Conservation (phyloP, 306 rosid species). For the Rosa lucieae region DNA sequence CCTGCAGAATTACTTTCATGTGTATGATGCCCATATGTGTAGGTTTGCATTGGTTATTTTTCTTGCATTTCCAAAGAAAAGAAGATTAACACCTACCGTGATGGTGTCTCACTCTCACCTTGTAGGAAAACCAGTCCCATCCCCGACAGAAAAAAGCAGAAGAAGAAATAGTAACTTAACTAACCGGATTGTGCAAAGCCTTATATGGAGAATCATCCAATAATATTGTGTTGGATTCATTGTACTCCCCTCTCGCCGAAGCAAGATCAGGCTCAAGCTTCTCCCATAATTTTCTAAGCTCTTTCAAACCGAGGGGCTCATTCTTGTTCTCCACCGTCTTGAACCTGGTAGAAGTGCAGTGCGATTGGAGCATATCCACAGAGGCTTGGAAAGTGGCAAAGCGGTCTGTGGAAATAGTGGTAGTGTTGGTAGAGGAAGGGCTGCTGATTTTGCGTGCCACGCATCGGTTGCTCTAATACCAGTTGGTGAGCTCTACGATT, state of each 20-base stretch:
- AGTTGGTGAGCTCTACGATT: too few relatives aligned
- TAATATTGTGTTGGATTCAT: slow-evolving; percentile 76
- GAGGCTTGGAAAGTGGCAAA: too few relatives aligned
- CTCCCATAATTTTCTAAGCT: slow-evolving; percentile 62
- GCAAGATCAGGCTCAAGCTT: slow-evolving; percentile 41
- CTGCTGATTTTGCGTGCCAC: too few relatives aligned
- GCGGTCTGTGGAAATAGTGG: too few relatives aligned
- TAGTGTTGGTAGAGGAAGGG: too few relatives aligned
- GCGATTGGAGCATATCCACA: slow-evolving; percentile 29
- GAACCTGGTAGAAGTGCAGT: slow-evolving; percentile 60
- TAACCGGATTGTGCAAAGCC: slow-evolving; percentile 85
- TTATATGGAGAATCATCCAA: slow-evolving; percentile 93
- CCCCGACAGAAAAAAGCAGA: slow-evolving; percentile 9
- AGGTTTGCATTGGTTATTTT: background rate
- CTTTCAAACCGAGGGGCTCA: slow-evolving; percentile 79
- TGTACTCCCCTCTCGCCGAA: slow-evolving; percentile 69
- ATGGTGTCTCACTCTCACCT: slow-evolving; percentile 42
- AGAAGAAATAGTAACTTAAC: slow-evolving; percentile 19
- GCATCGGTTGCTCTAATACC: too few relatives aligned
- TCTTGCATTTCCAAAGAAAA: background rate
- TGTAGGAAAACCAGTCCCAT: slow-evolving; percentile 12
- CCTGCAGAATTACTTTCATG: background rate
- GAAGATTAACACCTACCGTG: slow-evolving; percentile 9
- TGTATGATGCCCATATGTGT: background rate
- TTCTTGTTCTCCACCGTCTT: slow-evolving; percentile 49